Evolutionary conservation across 352 stramenopile genomes (phyloP).

Genomic region (Phytophthora quininea): DNA sequence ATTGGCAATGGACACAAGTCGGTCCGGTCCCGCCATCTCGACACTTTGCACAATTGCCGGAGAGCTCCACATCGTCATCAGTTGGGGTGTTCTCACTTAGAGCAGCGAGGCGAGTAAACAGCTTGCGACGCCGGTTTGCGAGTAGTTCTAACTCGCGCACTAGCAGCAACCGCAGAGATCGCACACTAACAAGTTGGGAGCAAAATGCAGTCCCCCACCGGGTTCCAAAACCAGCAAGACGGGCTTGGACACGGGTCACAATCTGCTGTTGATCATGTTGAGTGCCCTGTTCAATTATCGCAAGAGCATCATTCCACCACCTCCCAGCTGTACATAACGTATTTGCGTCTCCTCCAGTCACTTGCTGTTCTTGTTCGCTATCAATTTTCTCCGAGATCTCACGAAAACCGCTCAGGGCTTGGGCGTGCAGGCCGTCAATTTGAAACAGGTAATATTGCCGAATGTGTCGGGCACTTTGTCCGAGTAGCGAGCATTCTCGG

Average conservation of each 20-base stretch:
- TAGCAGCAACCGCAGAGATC: conserved; percentile 57
- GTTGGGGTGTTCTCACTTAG: conserved; percentile 48
- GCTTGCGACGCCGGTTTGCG: conserved; percentile 30
- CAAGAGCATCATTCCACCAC: conserved; percentile 62
- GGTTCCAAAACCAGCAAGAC: conserved; percentile 45
- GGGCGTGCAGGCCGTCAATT: conserved; percentile 39
- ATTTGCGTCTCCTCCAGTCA: conserved; percentile 2
- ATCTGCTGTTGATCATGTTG: conserved; percentile 30
- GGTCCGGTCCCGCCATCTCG: conserved; percentile 61
- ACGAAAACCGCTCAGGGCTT: conserved; percentile 29
- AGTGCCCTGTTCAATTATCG: conserved; percentile 32
- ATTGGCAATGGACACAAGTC: conserved; percentile 65
- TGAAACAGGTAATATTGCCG: conserved; percentile 55
- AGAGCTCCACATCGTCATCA: conserved; percentile 56
- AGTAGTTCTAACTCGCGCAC: conserved; percentile 57
- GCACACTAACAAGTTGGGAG: conserved; percentile 44
- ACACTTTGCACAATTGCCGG: conserved; percentile 73
- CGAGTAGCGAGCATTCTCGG: conserved; percentile 45
- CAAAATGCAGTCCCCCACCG: conserved; percentile 58
- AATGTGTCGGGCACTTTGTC: conserved; percentile 37
- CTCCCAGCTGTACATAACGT: conserved; percentile 44
- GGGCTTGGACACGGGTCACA: conserved; percentile 51
- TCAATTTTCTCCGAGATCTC: conserved; percentile 14
- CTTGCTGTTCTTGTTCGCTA: conserved; percentile 3
- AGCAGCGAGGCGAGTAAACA: conserved; percentile 44